phyloP scores from a whole-genome alignment of 2,329 filamentous ascomycete genomes.

The Diaporthe citriasiana region DNA sequence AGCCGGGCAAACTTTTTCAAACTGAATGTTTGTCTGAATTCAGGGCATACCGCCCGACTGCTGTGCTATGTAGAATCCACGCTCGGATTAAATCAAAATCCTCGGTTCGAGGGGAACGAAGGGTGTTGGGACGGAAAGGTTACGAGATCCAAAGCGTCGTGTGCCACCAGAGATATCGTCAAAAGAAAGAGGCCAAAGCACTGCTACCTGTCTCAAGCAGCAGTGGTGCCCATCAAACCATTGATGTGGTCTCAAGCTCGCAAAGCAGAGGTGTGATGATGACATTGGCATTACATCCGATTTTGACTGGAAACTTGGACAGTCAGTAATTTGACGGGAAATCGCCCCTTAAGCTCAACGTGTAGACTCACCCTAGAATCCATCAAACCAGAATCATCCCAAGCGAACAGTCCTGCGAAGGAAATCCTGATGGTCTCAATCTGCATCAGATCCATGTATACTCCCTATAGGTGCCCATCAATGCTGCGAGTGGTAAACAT shows the following conservation, averaged over 20 bases:
- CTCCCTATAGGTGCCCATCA: neutral
- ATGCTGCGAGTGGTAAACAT: neutral
- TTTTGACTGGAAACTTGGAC: neutral
- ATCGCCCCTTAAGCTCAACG: neutral
- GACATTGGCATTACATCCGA: neutral
- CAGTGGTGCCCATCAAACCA: neutral
- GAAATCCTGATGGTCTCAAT: constrained; percentile 1
- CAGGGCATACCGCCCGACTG: constrained; percentile 25
- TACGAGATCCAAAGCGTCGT: neutral
- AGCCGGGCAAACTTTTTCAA: constrained; percentile 35
- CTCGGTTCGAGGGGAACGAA: constrained; percentile 5
- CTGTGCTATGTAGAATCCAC: constrained; percentile 11
- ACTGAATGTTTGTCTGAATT: constrained; percentile 31
- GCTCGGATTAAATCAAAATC: constrained; percentile 9
- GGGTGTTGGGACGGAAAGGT: neutral
- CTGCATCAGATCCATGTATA: constrained; percentile 2
- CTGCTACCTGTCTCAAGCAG: neutral
- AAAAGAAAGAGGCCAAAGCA: constrained; percentile 22
- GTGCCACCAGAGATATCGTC: constrained; percentile 5
- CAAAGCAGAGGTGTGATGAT: neutral
- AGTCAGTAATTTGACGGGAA: neutral
- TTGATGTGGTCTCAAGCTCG: neutral
- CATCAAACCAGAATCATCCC: neutral
- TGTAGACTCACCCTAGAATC: constrained; percentile 15
- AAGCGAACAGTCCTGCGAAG: neutral